A percentile compares a stretch with the other conserved stretches of the same genome.
Evolutionary conservation across 805 yeast species (phyloP).

Genomic region (Pichia insulana): DNA sequence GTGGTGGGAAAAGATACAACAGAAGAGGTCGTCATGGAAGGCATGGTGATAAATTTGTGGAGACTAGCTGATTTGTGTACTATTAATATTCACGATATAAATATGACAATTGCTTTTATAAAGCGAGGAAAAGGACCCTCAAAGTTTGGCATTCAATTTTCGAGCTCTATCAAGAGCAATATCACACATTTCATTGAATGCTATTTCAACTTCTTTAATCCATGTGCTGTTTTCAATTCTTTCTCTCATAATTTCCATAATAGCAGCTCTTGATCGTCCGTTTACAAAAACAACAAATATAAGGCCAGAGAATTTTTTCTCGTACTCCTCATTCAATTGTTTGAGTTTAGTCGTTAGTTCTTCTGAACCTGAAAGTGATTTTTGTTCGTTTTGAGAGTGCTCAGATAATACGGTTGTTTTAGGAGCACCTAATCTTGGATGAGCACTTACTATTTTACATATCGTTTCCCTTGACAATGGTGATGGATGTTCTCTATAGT

Average conservation of each 20-base stretch:
- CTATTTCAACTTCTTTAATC: slow-evolving; percentile 48
- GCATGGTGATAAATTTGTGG: not conserved
- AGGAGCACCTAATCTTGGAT: slow-evolving; percentile 78
- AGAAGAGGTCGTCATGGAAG: not conserved
- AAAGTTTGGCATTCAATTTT: slow-evolving; percentile 38
- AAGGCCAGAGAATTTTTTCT: slow-evolving; percentile 47
- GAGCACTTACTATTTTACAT: slow-evolving; percentile 69
- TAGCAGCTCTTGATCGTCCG: slow-evolving; percentile 59
- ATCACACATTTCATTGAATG: slow-evolving; percentile 85
- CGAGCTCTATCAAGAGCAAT: slow-evolving; percentile 71
- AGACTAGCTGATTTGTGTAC: not conserved
- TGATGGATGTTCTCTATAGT: slow-evolving; percentile 2
- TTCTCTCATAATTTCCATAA: slow-evolving; percentile 52
- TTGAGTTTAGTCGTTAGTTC: slow-evolving; percentile 43
- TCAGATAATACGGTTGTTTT: slow-evolving; percentile 35
- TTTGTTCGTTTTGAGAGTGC: slow-evolving; percentile 68
- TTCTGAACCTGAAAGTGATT: slow-evolving; percentile 42
- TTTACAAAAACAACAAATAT: slow-evolving; percentile 85
- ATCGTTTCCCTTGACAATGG: slow-evolving; percentile 6
- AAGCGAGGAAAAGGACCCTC: slow-evolving; percentile 1
- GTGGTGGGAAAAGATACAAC: not conserved
- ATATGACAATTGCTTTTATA: not conserved
- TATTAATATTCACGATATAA: not conserved
- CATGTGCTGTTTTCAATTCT: slow-evolving; percentile 53
- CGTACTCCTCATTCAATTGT: slow-evolving; percentile 44